A percentile compares a stretch with the other conserved stretches of the same genome.
phyloP scores from a whole-genome alignment of 352 stramenopile species.

The Peronosclerospora sorghi region DNA sequence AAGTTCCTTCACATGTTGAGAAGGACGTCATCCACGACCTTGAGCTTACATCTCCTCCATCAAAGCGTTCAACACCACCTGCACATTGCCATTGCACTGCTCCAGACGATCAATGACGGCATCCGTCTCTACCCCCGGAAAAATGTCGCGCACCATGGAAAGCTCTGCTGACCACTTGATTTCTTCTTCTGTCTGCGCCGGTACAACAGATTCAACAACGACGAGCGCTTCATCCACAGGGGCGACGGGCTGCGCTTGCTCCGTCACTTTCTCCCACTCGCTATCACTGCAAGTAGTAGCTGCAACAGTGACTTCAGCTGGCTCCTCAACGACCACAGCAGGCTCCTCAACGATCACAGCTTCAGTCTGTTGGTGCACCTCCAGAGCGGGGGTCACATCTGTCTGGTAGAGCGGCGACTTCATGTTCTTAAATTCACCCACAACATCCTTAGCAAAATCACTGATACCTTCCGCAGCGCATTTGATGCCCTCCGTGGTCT shows the following conservation, averaged over 20 bases:
- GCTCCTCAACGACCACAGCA: slow-evolving; percentile 4
- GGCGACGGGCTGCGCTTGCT: slow-evolving; percentile 22
- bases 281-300: slow-evolving; percentile 28
- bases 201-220: slow-evolving; percentile 25
- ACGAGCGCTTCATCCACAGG: slow-evolving; percentile 23
- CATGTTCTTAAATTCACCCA: slow-evolving; percentile 59
- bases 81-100: slow-evolving; percentile 71
- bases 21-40: slow-evolving; percentile 1
- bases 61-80: slow-evolving; percentile 69
- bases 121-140: slow-evolving; percentile 40
- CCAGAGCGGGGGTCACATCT: slow-evolving; percentile 20
- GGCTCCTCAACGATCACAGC: slow-evolving; percentile 18
- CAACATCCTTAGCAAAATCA: slow-evolving; percentile 66
- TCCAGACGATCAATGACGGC: slow-evolving; percentile 54
- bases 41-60: slow-evolving; percentile 68
- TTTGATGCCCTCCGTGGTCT: slow-evolving; percentile 72
- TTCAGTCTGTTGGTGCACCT: slow-evolving; percentile 21
- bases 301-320: slow-evolving; percentile 1
- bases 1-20: slow-evolving; percentile 2
- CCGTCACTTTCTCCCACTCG: slow-evolving; percentile 59
- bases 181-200: slow-evolving; percentile 46
- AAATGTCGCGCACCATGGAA: slow-evolving; percentile 63
- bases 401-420: slow-evolving; percentile 17
- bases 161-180: slow-evolving; percentile 70
- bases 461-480: slow-evolving; percentile 57